These are phyloP conservation scores for Monilinia fructigena DNA, from an alignment of 2,329 filamentous ascomycete genomes.

Conservation along the genomic window DNA sequence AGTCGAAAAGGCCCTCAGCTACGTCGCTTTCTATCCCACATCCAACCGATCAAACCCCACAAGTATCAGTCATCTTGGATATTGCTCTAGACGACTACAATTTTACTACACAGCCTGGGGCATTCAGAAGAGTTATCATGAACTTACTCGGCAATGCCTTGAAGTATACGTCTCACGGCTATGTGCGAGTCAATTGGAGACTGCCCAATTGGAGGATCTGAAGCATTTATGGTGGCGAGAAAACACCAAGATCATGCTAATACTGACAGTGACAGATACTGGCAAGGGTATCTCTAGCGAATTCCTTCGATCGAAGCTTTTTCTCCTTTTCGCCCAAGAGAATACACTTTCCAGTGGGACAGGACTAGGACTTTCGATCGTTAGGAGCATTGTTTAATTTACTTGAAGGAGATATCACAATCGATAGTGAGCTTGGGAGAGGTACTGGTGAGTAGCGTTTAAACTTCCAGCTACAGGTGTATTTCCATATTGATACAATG, in stretches of 20 bases:
- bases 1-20: slow-evolving; percentile 19
- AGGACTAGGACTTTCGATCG: slow-evolving; percentile 64
- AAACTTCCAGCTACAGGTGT: not conserved
- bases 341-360: slow-evolving; percentile 60
- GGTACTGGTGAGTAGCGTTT: slow-evolving; percentile 52
- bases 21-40: slow-evolving; percentile 13
- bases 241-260: slow-evolving; percentile 41
- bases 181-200: slow-evolving; percentile 45
- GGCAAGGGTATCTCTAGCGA: slow-evolving; percentile 65
- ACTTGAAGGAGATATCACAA: slow-evolving; percentile 58
- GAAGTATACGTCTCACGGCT: slow-evolving; percentile 59
- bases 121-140: slow-evolving; percentile 54
- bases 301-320: slow-evolving; percentile 60
- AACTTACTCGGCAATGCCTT: slow-evolving; percentile 63
- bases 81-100: slow-evolving; percentile 36
- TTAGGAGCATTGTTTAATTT: slow-evolving; percentile 61
- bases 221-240: slow-evolving; percentile 27
- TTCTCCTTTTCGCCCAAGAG: slow-evolving; percentile 62
- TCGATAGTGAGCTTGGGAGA: slow-evolving; percentile 53
- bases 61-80: slow-evolving; percentile 38
- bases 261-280: slow-evolving; percentile 73
- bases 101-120: slow-evolving; percentile 55
- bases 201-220: slow-evolving; percentile 35
- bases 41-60: slow-evolving; percentile 24
- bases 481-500: not conserved